A percentile compares a stretch with the other conserved stretches of the same genome.
These are phyloP conservation scores for Fragaria iinumae DNA, from an alignment of 306 rosid species.

Conservation along the genomic window DNA sequence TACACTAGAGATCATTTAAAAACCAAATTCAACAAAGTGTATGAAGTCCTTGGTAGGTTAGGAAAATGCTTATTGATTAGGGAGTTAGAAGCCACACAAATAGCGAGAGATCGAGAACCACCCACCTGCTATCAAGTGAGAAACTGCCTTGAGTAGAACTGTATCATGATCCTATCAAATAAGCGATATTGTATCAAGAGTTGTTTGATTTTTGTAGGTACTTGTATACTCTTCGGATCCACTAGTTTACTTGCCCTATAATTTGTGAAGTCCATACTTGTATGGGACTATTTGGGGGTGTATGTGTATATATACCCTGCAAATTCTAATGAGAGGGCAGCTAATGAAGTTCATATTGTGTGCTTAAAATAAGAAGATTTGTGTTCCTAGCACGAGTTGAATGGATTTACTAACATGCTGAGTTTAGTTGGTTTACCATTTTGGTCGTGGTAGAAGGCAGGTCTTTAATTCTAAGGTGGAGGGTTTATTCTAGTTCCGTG, in stretches of 20 bases:
- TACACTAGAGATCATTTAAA: not conserved
- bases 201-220: not conserved
- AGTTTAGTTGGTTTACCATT: not conserved
- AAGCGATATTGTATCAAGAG: not conserved
- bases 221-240: not conserved
- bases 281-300: not conserved
- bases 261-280: not conserved
- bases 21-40: not conserved
- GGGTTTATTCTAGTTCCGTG: not conserved
- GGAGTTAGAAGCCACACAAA: not conserved
- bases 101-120: not conserved
- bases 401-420: not conserved
- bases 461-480: not conserved
- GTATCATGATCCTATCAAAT: not conserved
- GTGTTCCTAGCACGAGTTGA: not conserved
- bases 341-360: not conserved
- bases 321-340: not conserved
- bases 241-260: not conserved
- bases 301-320: not conserved
- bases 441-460: not conserved
- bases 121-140: not conserved
- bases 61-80: not conserved
- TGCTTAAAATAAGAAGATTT: not conserved
- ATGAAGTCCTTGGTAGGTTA: not conserved
- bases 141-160: not conserved